A percentile compares a stretch with the other conserved stretches of the same genome.
phyloP scores from a whole-genome alignment of 2,329 filamentous ascomycete species.

The Curvularia lunata region DNA sequence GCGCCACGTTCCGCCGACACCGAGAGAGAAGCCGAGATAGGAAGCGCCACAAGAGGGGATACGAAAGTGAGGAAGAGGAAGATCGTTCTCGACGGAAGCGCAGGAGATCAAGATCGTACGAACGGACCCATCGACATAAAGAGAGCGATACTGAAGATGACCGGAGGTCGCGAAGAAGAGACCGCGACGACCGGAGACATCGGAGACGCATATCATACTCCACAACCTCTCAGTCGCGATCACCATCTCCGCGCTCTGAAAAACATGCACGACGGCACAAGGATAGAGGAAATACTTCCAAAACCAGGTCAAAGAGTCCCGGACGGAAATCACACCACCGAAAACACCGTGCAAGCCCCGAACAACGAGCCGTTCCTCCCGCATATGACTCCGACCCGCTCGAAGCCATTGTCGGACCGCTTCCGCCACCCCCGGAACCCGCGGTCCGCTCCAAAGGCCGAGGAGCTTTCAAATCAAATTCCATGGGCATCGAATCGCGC shows the following conservation, averaged over 20 bases:
- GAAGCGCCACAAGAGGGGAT: conserved; percentile 23
- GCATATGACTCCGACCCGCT: conserved; percentile 70
- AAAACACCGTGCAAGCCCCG: conserved; percentile 1
- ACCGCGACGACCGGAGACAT: conserved; percentile 16
- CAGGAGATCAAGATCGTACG: conserved; percentile 24
- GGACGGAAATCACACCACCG: conserved; percentile 1
- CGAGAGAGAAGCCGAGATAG: conserved; percentile 23
- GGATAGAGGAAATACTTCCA: conserved; percentile 23
- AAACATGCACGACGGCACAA: conserved; percentile 18
- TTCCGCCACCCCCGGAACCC: conserved; percentile 59
- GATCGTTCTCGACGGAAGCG: conserved; percentile 22
- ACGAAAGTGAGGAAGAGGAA: conserved; percentile 22
- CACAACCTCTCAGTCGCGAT: conserved; percentile 28
- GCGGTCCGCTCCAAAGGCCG: conserved; percentile 50
- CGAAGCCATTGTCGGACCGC: conserved; percentile 77
- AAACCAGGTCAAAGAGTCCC: background rate
- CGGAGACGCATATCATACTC: conserved; percentile 25
- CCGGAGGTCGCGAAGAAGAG: conserved; percentile 15
- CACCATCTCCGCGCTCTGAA: conserved; percentile 25
- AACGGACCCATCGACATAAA: conserved; percentile 13
- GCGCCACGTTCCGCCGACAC: conserved; percentile 9
- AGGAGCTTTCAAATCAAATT: conserved; percentile 39
- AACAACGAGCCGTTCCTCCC: conserved; percentile 19
- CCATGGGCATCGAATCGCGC: conserved; percentile 74
- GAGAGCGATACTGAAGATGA: conserved; percentile 20